Base-by-base conservation (phyloP, 1,139 yeast genomes). In the Hansenula lynferdii region DNA sequence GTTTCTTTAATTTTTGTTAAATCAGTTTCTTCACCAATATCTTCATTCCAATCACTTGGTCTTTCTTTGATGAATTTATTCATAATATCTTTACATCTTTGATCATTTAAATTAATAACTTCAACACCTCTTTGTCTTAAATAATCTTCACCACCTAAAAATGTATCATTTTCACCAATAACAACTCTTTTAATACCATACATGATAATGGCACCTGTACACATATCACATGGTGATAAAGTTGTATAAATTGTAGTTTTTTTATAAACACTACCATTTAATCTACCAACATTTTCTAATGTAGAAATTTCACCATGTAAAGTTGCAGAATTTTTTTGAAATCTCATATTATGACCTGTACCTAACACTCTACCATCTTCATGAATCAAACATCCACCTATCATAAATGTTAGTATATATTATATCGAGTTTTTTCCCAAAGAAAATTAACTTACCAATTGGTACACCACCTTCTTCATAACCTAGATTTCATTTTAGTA, bases 301-400 rank as follows among this genome's bases (percentile, higher is more conserved):
- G 95, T 81, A 11, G 90, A 75, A 55, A 85, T 90, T 58, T 90
- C 97, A 19, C 96, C 97, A 54, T 90, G 97, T 43, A 90, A 69
- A 18, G 82, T 86, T 16, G 96, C 80, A 11, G 89, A 80, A 14
- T 67, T 62, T 57, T 84, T 83, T 63, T 90, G 97, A 48, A 89
- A 73, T 53, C 97, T 74, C 79, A 77, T 72, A 62, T 90, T 90
- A 62, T 86, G 97, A 20, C 97, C 97, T 36, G 79, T 69, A 23
- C 96, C 96, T 15, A 89, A 69, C 9, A 90, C 73, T 10, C 75
- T 74, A 15, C 97, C 97, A 44, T 85, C 90, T 50, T 76, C 79
- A 31, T 75, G 69, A 35, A 90, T 71, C 44, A 85, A 58, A 54
- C 92, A 74, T 44, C 96, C 80, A 56, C 64, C n/a, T n/a, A n/a